Evolutionary conservation across 176 grass and related monocot genomes (phyloP), one percentile per base, ranked within the genome.

Genomic region (Paspalum vaginatum): DNA sequence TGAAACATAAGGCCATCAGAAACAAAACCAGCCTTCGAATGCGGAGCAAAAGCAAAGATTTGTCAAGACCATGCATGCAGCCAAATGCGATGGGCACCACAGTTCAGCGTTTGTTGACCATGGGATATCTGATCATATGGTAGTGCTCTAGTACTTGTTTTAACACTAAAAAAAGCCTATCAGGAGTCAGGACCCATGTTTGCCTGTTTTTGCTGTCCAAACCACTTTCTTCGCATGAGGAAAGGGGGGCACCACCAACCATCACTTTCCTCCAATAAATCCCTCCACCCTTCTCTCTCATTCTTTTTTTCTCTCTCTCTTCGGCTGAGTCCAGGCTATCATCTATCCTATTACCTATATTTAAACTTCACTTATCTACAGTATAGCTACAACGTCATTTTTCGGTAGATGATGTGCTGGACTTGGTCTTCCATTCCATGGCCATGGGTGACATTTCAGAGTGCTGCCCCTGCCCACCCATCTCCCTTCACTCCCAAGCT

Each of bases 401-500:
- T n/a, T n/a, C n/a, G n/a, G n/a, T n/a, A n/a, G n/a, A n/a, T n/a
- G n/a, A n/a, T n/a, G n/a, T n/a, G n/a, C n/a, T n/a, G n/a, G n/a
- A n/a, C n/a, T n/a, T n/a, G n/a, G n/a, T n/a, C n/a, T 61, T 83
- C 70, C 74, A 85, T 67, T 80, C 70, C 78, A 82, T 32, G 32
- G 32, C 32, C 32, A 32, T 79, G 81, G 89, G 77, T 91, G 92
- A 87, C 89, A 91, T 86, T 69, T 74, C 65, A 94, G 87, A 87
- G 81, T 94, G 92, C 32, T 32, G 32, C 32, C 3, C 2, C 70
- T 87, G 89, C 74, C 92, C 87, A 87, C 77, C 84, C 83, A 84
- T 87, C 84, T 98, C 87, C 95, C 95, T 98, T 93, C 95, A 89
- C 81, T 91, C 83, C 92, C 88, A 94, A 98, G 92, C 86, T 93